These are phyloP conservation scores for Inga leiocalycina DNA, from an alignment of 306 rosid genomes.

Conservation along the genomic window DNA sequence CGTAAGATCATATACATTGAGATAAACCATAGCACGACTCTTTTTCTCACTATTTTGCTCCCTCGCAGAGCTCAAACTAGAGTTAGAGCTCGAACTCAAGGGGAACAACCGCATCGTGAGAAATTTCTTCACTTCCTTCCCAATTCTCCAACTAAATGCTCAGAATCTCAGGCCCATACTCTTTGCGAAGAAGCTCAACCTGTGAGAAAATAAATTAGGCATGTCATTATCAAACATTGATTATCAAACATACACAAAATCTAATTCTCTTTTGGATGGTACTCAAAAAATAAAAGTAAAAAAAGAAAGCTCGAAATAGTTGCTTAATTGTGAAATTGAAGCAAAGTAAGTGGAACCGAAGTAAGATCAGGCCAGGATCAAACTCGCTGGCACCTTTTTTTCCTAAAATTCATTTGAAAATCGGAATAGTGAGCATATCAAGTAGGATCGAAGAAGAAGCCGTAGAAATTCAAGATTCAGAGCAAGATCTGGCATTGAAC, in stretches of 20 bases:
- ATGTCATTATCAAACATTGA: not conserved
- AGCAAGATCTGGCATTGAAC: not conserved
- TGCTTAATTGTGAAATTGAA: not conserved
- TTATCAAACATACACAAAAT: not conserved
- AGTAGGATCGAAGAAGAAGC: slow-evolving; percentile 23
- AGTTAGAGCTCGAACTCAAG: slow-evolving; percentile 2
- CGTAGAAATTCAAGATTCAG: slow-evolving; percentile 25
- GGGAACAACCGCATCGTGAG: slow-evolving; percentile 66
- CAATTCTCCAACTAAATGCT: slow-evolving; percentile 29
- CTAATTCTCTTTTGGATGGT: not conserved
- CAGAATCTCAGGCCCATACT: slow-evolving; percentile 49
- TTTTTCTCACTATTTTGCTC: slow-evolving; percentile 40
- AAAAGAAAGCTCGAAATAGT: slow-evolving; percentile 6
- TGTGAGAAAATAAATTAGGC: not conserved
- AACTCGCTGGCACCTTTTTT: not conserved
- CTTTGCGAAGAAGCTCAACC: slow-evolving; percentile 29
- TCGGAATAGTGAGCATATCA: not conserved
- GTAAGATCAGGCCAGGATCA: slow-evolving; percentile 24
- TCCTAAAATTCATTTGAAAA: not conserved
- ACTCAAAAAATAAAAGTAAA: not conserved
- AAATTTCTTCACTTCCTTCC: slow-evolving; percentile 27
- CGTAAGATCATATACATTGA: slow-evolving; percentile 93
- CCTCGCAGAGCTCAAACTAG: slow-evolving; percentile 32
- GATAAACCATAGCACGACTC: slow-evolving; percentile 54
- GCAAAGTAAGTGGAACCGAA: not conserved